Evolutionary conservation across 176 grass and related monocot species (phyloP), one percentile per base, ranked within the genome.

Genomic region (Ampelocalamus luodianensis): DNA sequence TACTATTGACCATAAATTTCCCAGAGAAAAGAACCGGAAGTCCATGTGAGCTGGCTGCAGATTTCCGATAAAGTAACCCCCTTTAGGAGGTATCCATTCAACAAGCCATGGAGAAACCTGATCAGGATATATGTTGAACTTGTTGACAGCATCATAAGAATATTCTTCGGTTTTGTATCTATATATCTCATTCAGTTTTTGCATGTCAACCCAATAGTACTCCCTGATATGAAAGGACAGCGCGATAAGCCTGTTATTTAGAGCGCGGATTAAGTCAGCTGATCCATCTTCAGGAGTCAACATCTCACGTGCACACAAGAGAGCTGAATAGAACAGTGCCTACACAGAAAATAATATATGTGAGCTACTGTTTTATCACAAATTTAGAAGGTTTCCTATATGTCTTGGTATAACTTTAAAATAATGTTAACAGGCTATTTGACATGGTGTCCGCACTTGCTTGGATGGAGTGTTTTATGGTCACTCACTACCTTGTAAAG

Each of bases 121-220:
- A 88, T 97, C 94, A n/a, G 92, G 92, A 44, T 97, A 97, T 79
- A 97, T 97, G 80, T 97, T 97, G 22, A 97, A 97, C 68, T 97
- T 97, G 79, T 97, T 97, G 40, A 97, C 88, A 60, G 92, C 94
- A 73, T 97, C 92, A 71, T 90, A 94, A 27, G 94, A 97, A 86
- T 97, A 97, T 69, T 94, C 94, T 77, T 97, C 94, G 43, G 90
- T 92, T 87, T 94, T 97, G 63, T 97, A 97, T n/a, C 94, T 85
- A 79, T 97, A 97, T 72, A 97, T 97, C 83, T 94, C 94, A 60
- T 97, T 97, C 63, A 97, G 84, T 72, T 97, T 97, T 65, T 82
- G 65, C 89, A 90, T 94, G 76, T 94, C 91, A 53, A 94, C 64
- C 94, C 91, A 97, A 79, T 97, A 97, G 60, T 97, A 97, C 71